These are phyloP conservation scores for Saccharomycopsis sp. DNA, from an alignment of 805 yeast genomes.

Conservation along the genomic window DNA sequence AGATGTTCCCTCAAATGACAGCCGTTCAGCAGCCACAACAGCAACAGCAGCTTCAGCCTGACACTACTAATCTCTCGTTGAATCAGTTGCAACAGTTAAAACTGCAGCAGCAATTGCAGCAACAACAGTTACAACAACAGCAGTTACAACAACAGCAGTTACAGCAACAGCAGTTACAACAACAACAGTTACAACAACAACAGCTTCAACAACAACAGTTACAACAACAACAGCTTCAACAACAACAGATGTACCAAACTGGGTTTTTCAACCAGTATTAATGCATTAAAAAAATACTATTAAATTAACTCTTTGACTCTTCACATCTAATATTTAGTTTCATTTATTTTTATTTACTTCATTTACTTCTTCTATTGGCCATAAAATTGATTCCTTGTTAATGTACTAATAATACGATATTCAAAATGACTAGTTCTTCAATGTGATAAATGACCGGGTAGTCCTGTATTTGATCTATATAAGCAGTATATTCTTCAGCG, in stretches of 20 bases:
- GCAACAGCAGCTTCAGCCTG: background rate
- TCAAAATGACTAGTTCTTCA: background rate
- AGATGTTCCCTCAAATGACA: background rate
- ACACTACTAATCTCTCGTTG: background rate
- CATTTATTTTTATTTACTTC: background rate
- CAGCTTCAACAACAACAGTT: conserved; percentile 10
- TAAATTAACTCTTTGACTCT: background rate
- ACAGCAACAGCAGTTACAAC: conserved; percentile 7
- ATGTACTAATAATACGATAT: background rate
- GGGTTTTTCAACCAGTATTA: conserved; percentile 4
- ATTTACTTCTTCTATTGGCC: background rate
- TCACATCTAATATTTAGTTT: background rate
- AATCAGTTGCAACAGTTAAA: conserved; percentile 1
- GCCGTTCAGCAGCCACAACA: background rate
- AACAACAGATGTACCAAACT: conserved; percentile 12
- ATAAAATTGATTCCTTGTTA: background rate
- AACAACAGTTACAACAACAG: conserved; percentile 9
- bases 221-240: conserved; percentile 1
- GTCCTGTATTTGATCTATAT: no score
- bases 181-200: conserved; percentile 10
- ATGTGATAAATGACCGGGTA: no score
- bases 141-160: conserved; percentile 8
- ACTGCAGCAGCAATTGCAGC: conserved; percentile 14
- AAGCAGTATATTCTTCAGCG: no score
- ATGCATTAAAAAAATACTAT: background rate